Base-by-base conservation (phyloP, 306 rosid species). In the Malus asiatica region DNA sequence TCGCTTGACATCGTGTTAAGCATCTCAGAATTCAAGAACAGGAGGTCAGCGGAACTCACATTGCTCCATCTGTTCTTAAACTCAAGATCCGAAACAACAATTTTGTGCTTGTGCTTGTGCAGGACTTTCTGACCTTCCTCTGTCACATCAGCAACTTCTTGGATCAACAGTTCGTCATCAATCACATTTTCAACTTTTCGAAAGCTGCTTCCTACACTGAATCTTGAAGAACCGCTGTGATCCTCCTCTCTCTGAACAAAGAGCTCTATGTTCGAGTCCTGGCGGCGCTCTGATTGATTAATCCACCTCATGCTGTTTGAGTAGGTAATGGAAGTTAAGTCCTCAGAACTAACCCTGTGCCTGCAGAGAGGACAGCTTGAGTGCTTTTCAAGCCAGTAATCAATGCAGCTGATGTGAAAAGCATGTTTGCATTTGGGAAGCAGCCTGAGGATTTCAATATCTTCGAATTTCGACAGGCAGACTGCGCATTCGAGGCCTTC, bases 311-410 rank as follows among this genome's bases (percentile, higher is more conserved):
- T 85, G 75, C 99, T 92, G 77, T 76, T 83, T 33, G 99, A 88
- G 57, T 83, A 74, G 22, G 93, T 60, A 35, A 88, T 81, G 44
- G 78, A 78, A 40, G 89, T 64, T 30, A 84, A 76, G 70, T 96
- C 99, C 22, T 89, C 91, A 3, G 93, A 72, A 75, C 89, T 82
- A 23, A 96, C 86, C 83, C 60, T 86, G 62, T 82, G 86, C 77
- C 99, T 79, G 80, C 99, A 96, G 80, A 96, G 91, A 74, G 99
- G 99, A 72, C 99, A 96, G 69, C 89, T 96, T 8, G 99, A 86
- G 70, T 96, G 99, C 30, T 84, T 89, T 60, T 90, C 97, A 48
- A 95, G 98, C 99, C 99, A 96, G 73, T 83, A 84, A 55, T 96
- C 99, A 32, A 92, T 90, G 84, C 99, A 96, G 58, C 82, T 82